phyloP scores from a whole-genome alignment of 1,284 basidiomycete genomes.

The Chondrostereum purpureum region DNA sequence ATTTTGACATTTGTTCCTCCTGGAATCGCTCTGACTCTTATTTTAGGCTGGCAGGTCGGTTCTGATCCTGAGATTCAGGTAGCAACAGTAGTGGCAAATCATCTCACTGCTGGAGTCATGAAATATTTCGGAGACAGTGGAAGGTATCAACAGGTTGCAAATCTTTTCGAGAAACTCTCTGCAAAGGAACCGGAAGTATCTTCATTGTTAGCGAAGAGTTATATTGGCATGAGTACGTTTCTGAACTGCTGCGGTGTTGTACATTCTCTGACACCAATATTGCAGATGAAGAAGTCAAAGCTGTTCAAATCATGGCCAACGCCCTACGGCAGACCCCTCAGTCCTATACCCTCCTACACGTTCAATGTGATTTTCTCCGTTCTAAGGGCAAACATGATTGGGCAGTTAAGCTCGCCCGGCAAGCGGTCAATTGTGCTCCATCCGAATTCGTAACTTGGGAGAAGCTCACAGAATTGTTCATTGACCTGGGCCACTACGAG shows the following conservation, averaged over 20 bases:
- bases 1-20: conserved; percentile 11
- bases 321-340: conserved; percentile 85
- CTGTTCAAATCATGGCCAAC: conserved; percentile 86
- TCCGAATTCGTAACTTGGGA: conserved; percentile 99
- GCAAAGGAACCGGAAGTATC: conserved; percentile 87
- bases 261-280: conserved; percentile 2
- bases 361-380: conserved; percentile 90
- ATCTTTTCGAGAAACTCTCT: conserved; percentile 89
- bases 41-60: conserved; percentile 91
- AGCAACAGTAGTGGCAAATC: conserved; percentile 95
- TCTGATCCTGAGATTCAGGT: conserved; percentile 99
- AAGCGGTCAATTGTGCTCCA: conserved; percentile 96
- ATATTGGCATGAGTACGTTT: conserved; percentile 93
- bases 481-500: conserved; percentile 85
- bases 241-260: conserved; percentile 2
- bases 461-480: conserved; percentile 92
- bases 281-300: conserved; percentile 95
- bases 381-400: conserved; percentile 82
- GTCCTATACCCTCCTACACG: conserved; percentile 90
- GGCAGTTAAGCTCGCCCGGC: conserved; percentile 87
- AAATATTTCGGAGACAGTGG: conserved; percentile 96
- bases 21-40: not conserved
- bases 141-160: conserved; percentile 84
- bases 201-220: conserved; percentile 82
- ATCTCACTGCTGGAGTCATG: conserved; percentile 90